Evolutionary conservation across 306 rosid species (phyloP).

Genomic region (Alnus rubra): DNA sequence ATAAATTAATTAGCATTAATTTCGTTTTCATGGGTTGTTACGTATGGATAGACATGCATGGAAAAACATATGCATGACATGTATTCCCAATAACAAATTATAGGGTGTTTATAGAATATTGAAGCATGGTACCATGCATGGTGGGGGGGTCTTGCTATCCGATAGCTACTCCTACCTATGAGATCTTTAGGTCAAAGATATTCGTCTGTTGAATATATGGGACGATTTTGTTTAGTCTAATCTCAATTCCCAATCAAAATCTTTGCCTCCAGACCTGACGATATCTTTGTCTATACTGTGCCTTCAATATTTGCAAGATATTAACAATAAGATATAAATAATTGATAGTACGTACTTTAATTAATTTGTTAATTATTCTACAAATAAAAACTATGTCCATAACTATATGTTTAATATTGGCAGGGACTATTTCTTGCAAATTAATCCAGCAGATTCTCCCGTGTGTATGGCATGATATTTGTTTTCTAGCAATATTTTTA

Average conservation of each 20-base stretch:
- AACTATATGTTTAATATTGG: background rate
- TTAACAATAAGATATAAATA: background rate
- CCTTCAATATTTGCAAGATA: slow-evolving; percentile 1
- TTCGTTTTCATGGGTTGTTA: background rate
- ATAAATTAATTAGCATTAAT: background rate
- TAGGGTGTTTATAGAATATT: slow-evolving; percentile 25
- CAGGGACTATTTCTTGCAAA: slow-evolving; percentile 3
- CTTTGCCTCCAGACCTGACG: slow-evolving; percentile 32
- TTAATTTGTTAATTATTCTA: background rate
- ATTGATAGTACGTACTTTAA: too few relatives aligned
- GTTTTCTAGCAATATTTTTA: slow-evolving; percentile 51
- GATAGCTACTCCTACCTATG: slow-evolving; percentile 52
- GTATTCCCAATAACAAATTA: slow-evolving; percentile 20
- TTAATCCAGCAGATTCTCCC: slow-evolving; percentile 39
- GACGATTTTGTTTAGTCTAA: slow-evolving; percentile 29
- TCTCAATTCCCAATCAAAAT: slow-evolving; percentile 37
- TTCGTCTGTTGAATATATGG: slow-evolving; percentile 43
- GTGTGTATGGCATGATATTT: slow-evolving; percentile 46
- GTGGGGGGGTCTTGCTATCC: slow-evolving; percentile 41
- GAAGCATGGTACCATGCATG: slow-evolving; percentile 33
- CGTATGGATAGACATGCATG: slow-evolving; percentile 40
- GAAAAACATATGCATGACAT: slow-evolving; percentile 30
- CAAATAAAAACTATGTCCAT: background rate
- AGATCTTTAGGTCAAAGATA: slow-evolving; percentile 75
- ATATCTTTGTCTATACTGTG: slow-evolving; percentile 37